Percentiles rank a stretch among this genome's conserved stretches.
These are phyloP conservation scores for Grammothele lineata DNA, from an alignment of 768 basidiomycete genomes.

Conservation along the genomic window DNA sequence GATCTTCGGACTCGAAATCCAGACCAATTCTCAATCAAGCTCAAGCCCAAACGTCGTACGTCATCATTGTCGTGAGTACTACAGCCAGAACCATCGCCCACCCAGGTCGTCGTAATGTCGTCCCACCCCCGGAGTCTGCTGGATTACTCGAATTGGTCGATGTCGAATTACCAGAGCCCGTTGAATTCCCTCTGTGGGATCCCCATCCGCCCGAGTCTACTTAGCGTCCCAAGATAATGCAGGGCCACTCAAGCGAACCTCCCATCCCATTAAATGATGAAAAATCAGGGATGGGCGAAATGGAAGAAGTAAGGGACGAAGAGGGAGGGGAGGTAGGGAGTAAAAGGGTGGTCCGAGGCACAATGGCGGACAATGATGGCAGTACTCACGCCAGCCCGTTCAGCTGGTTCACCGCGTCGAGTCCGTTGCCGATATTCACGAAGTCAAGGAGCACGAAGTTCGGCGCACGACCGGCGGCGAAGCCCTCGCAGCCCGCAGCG, in stretches of 20 bases:
- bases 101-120: too few relatives aligned
- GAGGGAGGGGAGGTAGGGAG: neutral
- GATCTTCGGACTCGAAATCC: too few relatives aligned
- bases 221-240: too few relatives aligned
- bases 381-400: constrained; percentile 34
- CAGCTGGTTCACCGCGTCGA: constrained; percentile 38
- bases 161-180: too few relatives aligned
- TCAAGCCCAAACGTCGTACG: constrained; percentile 1
- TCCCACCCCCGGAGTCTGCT: too few relatives aligned
- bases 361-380: neutral
- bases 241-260: neutral
- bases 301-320: neutral
- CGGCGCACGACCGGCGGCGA: constrained; percentile 42
- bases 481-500: constrained; percentile 39
- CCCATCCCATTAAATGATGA: neutral
- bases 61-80: constrained; percentile 1
- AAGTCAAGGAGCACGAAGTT: constrained; percentile 53
- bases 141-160: too few relatives aligned
- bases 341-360: neutral
- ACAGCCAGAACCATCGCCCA: neutral
- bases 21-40: neutral
- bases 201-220: too few relatives aligned
- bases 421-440: constrained; percentile 43
- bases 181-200: too few relatives aligned
- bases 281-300: neutral